phyloP scores from a whole-genome alignment of 2,329 filamentous ascomycete species.

The Sclerotinia spermophila region DNA sequence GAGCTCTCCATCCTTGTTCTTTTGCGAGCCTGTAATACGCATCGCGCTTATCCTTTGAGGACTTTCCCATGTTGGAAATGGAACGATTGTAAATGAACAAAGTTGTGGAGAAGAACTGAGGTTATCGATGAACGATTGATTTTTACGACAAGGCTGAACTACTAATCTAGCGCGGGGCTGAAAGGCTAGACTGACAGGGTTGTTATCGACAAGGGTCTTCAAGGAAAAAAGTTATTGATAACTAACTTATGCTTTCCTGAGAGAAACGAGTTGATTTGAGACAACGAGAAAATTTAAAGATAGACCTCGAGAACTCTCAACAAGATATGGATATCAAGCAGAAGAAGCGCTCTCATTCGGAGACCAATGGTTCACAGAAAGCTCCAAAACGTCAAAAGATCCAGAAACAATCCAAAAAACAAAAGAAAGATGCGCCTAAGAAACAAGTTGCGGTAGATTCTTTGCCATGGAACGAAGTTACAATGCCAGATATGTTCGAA shows the following conservation, averaged over 20 bases:
- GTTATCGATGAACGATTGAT: constrained; percentile 9
- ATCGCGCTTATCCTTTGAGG: constrained; percentile 97
- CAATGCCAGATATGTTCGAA: constrained; percentile 73
- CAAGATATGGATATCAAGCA: constrained; percentile 32
- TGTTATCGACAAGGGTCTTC: constrained; percentile 16
- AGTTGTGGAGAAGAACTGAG: constrained; percentile 10
- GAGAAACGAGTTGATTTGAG: not conserved
- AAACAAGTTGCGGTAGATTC: constrained; percentile 46
- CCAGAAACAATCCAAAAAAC: constrained; percentile 25
- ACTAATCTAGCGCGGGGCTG: constrained; percentile 15
- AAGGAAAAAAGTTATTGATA: constrained; percentile 12
- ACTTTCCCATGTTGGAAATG: constrained; percentile 71
- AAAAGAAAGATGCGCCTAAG: constrained; percentile 31
- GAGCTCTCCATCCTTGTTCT: constrained; percentile 96
- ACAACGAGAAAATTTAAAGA: not conserved
- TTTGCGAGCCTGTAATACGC: constrained; percentile 97
- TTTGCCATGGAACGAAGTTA: constrained; percentile 54
- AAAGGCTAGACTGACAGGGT: constrained; percentile 23
- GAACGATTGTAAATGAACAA: not conserved
- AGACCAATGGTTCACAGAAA: constrained; percentile 26
- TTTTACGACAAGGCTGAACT: constrained; percentile 28
- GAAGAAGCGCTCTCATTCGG: constrained; percentile 33
- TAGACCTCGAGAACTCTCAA: not conserved
- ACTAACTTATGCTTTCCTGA: constrained; percentile 10
- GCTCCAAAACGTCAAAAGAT: constrained; percentile 38